A percentile compares a stretch with the other conserved stretches of the same genome.
Evolutionary conservation across 1,284 basidiomycete species (phyloP).

Genomic region (Kalmanozyma brasiliensis): DNA sequence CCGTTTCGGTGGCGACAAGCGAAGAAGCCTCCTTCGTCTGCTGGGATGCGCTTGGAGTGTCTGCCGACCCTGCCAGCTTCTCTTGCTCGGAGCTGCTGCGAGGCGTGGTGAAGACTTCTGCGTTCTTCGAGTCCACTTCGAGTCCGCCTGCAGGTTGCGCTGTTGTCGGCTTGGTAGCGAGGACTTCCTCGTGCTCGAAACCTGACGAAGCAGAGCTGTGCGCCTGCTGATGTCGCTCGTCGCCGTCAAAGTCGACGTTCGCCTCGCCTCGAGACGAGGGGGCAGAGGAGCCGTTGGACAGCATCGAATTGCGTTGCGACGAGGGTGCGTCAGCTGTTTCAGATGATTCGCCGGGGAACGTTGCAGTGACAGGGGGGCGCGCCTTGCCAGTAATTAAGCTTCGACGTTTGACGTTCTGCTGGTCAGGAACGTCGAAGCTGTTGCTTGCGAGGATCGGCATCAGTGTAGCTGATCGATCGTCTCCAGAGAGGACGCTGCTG

Average conservation of each 20-base stretch:
- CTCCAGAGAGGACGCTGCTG: conserved; percentile 43
- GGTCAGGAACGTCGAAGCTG: conserved; percentile 20
- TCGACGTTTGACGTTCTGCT: conserved; percentile 1
- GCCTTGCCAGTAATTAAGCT: conserved; percentile 14
- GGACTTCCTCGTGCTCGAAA: conserved; percentile 20
- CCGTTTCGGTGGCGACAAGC: not conserved
- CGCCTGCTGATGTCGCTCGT: conserved; percentile 20
- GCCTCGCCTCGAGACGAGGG: conserved; percentile 22
- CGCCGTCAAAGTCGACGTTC: conserved; percentile 39
- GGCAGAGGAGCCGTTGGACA: conserved; percentile 39
- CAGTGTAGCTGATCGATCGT: conserved; percentile 19
- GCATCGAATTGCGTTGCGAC: conserved; percentile 33
- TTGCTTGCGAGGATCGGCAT: conserved; percentile 39
- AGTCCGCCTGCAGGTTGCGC: not conserved
- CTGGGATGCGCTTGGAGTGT: not conserved
- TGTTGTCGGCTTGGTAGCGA: not conserved
- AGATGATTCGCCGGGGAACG: conserved; percentile 2
- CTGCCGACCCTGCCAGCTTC: not conserved
- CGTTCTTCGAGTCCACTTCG: not conserved
- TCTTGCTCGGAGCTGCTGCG: conserved; percentile 32
- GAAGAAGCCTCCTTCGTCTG: not conserved
- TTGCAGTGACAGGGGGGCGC: not conserved
- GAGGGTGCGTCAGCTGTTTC: not conserved
- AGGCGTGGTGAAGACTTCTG: conserved; percentile 28
- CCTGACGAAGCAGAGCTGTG: conserved; percentile 40